Base-by-base conservation (phyloP, 352 stramenopile species). In the Phytophthora lateralis region DNA sequence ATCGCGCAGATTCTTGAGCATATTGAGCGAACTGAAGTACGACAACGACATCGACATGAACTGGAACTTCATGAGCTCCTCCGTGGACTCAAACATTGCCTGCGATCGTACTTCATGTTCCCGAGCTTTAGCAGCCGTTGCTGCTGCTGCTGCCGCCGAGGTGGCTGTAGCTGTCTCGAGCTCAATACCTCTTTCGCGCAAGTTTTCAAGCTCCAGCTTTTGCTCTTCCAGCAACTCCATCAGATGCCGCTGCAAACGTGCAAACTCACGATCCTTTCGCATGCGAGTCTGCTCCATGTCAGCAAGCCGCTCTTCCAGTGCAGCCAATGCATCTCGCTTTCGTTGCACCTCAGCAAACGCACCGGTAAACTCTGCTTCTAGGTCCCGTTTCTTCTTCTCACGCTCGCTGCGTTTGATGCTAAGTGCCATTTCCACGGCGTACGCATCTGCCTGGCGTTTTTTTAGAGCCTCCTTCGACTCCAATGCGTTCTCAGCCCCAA, bases 51-150 rank as follows among this genome's bases (percentile, higher is more conserved):
- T 97, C 18, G 85, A 96, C 94, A 98, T 98, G 76, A 98, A 98
- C 76, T 98, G 92, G 66, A 98, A 98, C 77, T 98, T 98, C 88
- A 98, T 97, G 42, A 98, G 78, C 70, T 98, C 92, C 54, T 98
- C 93, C 0, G 93, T 98, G 39, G 93, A 96, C 59, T 83, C 80
- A 42, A 97, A 98, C 85, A 98, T 97, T 21, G 88, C 87, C 30
- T 93, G 87, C 7, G 87, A 94, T 17, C 87, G 78, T 62, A 83
- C 81, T 65, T 98, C 93, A 54, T 98, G 90, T 63, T 97, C 91
- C 15, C 93, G 91, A 9, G 92, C 91, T 38, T 96, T 95, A 37
- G 86, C 76, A 21, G 93, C 93, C 6, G 93, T 98, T 30, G 90
- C 91, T 2, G 88, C 88, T 0, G 93, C 93, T 1, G 93, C 93